Percentiles rank a stretch among this genome's conserved stretches.
These are phyloP conservation scores for Tetrastigma voinierianum DNA, from an alignment of 164 flowering plant genomes.

Conservation along the genomic window DNA sequence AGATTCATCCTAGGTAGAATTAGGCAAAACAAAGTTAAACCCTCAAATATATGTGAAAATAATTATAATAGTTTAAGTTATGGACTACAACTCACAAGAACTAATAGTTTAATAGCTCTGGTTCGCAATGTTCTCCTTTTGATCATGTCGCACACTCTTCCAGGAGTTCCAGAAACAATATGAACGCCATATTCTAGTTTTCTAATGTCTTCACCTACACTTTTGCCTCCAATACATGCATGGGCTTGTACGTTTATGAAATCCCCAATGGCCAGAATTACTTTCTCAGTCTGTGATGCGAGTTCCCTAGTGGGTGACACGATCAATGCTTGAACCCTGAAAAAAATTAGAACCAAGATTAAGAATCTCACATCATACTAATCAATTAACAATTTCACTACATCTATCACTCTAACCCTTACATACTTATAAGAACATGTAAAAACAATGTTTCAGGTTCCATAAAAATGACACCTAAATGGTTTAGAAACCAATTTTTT, in stretches of 20 bases:
- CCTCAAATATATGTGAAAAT: not conserved
- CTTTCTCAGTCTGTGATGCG: conserved; percentile 88
- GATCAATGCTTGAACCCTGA: conserved; percentile 95
- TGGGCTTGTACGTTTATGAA: conserved; percentile 80
- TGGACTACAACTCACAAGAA: conserved; percentile 60
- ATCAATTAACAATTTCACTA: too few species aligned
- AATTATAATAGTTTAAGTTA: too few species aligned
- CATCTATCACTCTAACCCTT: too few species aligned
- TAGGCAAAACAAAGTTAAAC: not conserved
- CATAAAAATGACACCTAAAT: too few species aligned
- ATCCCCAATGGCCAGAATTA: conserved; percentile 72
- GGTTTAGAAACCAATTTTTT: too few species aligned
- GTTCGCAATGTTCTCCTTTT: conserved; percentile 92
- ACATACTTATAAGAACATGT: too few species aligned
- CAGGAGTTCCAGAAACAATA: conserved; percentile 98
- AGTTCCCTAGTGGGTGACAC: conserved; percentile 96
- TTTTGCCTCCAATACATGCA: conserved; percentile 94
- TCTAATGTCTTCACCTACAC: conserved; percentile 92
- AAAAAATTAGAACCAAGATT: not conserved
- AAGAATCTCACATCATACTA: too few species aligned
- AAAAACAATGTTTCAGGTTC: too few species aligned
- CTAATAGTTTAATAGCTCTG: conserved; percentile 75
- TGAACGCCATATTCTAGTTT: conserved; percentile 93
- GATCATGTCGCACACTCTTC: conserved; percentile 99
- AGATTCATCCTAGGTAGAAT: conserved; percentile 74